Conservation (phyloP, 306 rosid species). For the Castanea sativa region DNA sequence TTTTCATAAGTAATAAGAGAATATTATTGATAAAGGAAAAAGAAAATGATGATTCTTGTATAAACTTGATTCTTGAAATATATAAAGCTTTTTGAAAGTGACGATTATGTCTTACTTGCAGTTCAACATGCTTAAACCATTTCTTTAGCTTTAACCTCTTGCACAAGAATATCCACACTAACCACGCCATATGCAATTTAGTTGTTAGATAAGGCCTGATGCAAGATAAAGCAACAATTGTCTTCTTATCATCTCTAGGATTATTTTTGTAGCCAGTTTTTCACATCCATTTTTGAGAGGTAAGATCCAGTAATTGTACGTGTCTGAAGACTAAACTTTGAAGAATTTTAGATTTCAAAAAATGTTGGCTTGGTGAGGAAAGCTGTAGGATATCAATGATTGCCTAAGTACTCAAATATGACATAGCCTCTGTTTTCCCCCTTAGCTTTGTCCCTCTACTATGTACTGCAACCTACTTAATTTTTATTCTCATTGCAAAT, state of each 20-base stretch:
- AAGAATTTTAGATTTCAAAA: not conserved
- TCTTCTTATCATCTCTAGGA: not conserved
- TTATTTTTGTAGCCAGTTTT: not conserved
- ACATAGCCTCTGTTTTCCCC: not conserved
- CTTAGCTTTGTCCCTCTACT: not conserved
- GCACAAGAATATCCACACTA: not conserved
- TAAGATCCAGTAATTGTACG: not conserved
- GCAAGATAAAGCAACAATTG: not conserved
- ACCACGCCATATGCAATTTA: not conserved
- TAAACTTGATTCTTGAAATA: not conserved
- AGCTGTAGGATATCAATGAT: not conserved
- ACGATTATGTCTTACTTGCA: not conserved
- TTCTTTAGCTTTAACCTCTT: not conserved
- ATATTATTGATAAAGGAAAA: no score
- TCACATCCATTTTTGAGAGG: not conserved
- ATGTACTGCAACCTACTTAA: not conserved
- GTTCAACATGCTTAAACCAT: not conserved
- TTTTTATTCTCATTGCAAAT: constrained; percentile 4
- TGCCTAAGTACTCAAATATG: not conserved
- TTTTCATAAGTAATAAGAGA: no score
- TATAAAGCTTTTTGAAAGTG: not conserved
- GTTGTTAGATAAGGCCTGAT: not conserved
- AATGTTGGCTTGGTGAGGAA: constrained; percentile 19
- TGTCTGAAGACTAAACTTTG: not conserved
- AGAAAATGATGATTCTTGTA: not conserved